Percentiles rank a stretch among this genome's conserved stretches.
Conservation (phyloP, 805 yeast species). For the Saturnispora besseyi region DNA sequence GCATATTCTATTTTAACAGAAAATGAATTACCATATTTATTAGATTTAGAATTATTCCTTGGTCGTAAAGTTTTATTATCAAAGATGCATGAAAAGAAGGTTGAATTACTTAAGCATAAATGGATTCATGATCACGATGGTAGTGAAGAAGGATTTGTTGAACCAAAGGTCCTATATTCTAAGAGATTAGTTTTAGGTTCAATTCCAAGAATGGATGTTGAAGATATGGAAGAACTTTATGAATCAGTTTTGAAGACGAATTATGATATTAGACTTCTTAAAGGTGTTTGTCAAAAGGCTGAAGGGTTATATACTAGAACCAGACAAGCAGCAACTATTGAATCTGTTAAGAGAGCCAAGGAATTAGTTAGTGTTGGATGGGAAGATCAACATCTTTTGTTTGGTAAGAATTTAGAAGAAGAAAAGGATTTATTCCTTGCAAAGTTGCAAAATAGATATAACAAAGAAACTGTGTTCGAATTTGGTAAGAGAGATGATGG, state of each 20-base stretch:
- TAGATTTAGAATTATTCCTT: slow-evolving; percentile 83
- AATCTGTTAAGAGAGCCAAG: slow-evolving; percentile 77
- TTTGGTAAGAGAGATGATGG: slow-evolving; percentile 63
- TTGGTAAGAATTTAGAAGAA: slow-evolving; percentile 66
- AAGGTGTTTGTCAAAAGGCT: slow-evolving; percentile 73
- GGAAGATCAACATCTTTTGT: slow-evolving; percentile 80
- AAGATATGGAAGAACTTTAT: slow-evolving; percentile 62
- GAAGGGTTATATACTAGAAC: slow-evolving; percentile 83
- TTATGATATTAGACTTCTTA: slow-evolving; percentile 58
- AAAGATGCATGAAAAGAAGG: slow-evolving; percentile 55
- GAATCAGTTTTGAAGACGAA: slow-evolving; percentile 50
- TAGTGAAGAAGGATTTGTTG: slow-evolving; percentile 25
- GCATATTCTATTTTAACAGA: slow-evolving; percentile 87
- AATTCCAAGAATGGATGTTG: slow-evolving; percentile 65
- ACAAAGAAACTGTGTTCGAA: slow-evolving; percentile 92
- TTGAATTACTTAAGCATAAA: slow-evolving; percentile 40
- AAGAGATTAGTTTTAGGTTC: slow-evolving; percentile 77
- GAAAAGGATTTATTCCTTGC: slow-evolving; percentile 68
- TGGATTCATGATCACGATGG: slow-evolving; percentile 31
- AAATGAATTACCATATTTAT: slow-evolving; percentile 77
- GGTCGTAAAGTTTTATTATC: slow-evolving; percentile 74
- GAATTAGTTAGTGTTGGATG: slow-evolving; percentile 70
- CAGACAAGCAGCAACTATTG: slow-evolving; percentile 76
- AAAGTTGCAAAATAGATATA: slow-evolving; percentile 55
- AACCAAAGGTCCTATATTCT: slow-evolving; percentile 61